Evolutionary conservation across 192 early-diverging fungal species (phyloP).

Genomic region (Obelidium mucronatum): DNA sequence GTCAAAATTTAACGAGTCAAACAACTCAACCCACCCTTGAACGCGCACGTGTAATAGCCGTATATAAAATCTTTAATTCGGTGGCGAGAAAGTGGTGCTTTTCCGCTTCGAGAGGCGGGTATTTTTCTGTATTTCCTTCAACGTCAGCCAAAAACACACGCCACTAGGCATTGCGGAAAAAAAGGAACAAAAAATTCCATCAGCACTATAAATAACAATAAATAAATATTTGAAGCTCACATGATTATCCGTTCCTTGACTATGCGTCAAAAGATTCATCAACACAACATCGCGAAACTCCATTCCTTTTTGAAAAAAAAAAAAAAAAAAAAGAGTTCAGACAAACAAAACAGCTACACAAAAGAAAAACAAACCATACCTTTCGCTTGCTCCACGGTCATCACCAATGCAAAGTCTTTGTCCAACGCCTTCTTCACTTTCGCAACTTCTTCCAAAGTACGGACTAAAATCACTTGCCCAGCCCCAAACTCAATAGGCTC

Average conservation of each 20-base stretch:
- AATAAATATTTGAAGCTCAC: too few relatives aligned
- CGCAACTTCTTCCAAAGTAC: conserved; percentile 16
- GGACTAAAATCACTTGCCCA: conserved; percentile 39
- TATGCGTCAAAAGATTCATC: conserved; percentile 17
- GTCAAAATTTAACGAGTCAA: too few relatives aligned
- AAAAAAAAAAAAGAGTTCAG: not conserved
- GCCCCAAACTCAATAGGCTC: conserved; percentile 40
- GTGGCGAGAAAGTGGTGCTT: conserved; percentile 39
- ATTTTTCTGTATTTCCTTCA: not conserved
- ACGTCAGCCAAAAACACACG: conserved; percentile 9
- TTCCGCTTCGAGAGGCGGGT: conserved; percentile 9
- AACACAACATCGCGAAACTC: conserved; percentile 31
- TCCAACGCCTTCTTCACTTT: conserved; percentile 5
- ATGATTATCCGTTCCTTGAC: not conserved
- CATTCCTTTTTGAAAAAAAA: conserved; percentile 15
- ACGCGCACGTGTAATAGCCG: conserved; percentile 35
- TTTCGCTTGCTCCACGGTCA: conserved; percentile 43
- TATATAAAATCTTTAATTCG: conserved; percentile 40
- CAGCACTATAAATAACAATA: too few relatives aligned
- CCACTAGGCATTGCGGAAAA: conserved; percentile 21
- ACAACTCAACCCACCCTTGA: not conserved
- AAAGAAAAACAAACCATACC: conserved; percentile 12
- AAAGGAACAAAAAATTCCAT: not conserved
- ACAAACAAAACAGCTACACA: not conserved
- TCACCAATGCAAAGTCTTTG: conserved; percentile 25